Evolutionary conservation across 495 filamentous ascomycete species (phyloP).

Genomic region (Lichina pygmaea): DNA sequence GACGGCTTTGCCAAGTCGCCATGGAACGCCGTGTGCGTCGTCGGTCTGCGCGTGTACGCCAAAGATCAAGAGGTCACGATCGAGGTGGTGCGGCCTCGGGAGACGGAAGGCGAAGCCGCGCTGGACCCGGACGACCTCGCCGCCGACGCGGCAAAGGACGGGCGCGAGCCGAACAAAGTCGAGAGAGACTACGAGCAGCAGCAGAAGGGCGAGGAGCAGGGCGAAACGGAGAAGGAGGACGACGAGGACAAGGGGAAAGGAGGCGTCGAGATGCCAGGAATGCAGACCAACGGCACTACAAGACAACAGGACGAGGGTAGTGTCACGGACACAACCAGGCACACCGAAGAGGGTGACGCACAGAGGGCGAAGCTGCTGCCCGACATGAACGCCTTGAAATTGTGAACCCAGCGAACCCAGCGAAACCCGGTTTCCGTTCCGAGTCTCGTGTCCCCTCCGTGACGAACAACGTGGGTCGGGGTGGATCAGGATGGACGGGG

Average conservation of each 20-base stretch:
- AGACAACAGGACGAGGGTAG: too few species aligned
- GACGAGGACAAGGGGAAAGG: background rate
- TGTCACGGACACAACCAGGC: too few species aligned
- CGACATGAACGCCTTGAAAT: too few species aligned
- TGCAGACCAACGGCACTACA: too few species aligned
- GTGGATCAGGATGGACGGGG: too few species aligned
- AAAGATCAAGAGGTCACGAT: slow-evolving; percentile 25
- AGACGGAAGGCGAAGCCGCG: slow-evolving; percentile 20
- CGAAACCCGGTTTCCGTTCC: too few species aligned
- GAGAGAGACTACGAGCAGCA: background rate
- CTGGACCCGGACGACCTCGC: slow-evolving; percentile 25
- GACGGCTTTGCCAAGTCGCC: slow-evolving; percentile 21
- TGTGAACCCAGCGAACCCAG: too few species aligned
- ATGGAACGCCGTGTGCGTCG: slow-evolving; percentile 69
- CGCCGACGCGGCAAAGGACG: slow-evolving; percentile 1
- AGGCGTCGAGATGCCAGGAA: too few species aligned
- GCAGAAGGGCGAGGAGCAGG: background rate
- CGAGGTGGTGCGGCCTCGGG: slow-evolving; percentile 25
- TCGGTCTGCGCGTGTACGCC: slow-evolving; percentile 50
- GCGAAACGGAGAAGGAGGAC: background rate
- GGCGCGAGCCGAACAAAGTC: background rate
- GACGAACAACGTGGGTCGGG: too few species aligned
- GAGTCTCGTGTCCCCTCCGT: too few species aligned
- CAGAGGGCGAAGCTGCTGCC: too few species aligned
- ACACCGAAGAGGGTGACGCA: too few species aligned